Evolutionary conservation across 345 rosid species (phyloP).

Genomic region (Gossypium sturtianum): DNA sequence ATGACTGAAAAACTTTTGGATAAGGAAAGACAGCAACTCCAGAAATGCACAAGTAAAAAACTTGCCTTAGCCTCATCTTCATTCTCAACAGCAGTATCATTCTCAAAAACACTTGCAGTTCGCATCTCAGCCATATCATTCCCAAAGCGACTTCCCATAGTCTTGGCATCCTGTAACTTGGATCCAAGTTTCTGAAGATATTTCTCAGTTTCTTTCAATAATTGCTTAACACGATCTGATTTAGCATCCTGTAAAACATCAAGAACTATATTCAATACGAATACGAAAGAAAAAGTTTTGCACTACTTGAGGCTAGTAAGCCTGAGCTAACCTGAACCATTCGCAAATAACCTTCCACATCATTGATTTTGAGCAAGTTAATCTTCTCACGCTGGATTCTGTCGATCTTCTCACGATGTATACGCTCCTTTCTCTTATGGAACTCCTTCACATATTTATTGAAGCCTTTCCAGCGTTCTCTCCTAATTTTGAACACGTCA

Average conservation of each 20-base stretch:
- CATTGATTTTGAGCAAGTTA: conserved; percentile 84
- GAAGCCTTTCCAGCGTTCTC: conserved; percentile 88
- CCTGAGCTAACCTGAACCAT: conserved; percentile 76
- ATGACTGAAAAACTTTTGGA: not conserved
- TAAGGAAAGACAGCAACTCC: conserved; percentile 1
- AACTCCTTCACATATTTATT: conserved; percentile 85
- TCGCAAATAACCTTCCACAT: conserved; percentile 92
- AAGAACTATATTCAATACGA: conserved; percentile 5
- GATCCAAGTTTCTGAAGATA: conserved; percentile 89
- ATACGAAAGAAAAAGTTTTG: conserved; percentile 7
- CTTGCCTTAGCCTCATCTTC: conserved; percentile 95
- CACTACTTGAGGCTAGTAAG: conserved; percentile 13
- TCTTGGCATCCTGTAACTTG: conserved; percentile 71
- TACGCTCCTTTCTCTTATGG: conserved; percentile 86
- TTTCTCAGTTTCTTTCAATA: conserved; percentile 86
- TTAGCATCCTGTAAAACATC: conserved; percentile 62
- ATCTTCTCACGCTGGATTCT: conserved; percentile 95
- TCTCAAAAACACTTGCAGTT: conserved; percentile 39
- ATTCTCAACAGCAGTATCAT: conserved; percentile 56
- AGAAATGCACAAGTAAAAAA: conserved; percentile 10
- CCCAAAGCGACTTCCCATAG: conserved; percentile 46
- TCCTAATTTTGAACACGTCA: conserved; percentile 66
- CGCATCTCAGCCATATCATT: conserved; percentile 55
- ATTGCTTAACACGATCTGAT: conserved; percentile 86
- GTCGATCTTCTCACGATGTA: conserved; percentile 86